Conservation (phyloP, 352 stramenopile genomes). For the Pythium dissimile region DNA sequence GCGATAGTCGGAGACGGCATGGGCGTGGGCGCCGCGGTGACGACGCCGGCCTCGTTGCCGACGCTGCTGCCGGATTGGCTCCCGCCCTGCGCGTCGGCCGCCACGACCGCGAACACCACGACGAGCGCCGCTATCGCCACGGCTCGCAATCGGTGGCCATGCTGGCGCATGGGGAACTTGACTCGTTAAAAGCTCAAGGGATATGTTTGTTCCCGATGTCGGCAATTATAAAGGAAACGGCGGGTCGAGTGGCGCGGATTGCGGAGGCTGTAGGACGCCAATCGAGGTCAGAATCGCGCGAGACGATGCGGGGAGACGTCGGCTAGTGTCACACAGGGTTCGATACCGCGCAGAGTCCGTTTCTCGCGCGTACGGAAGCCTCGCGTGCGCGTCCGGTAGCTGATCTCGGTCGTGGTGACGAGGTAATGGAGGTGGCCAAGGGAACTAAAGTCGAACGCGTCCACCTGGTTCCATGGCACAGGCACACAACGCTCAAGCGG, state of each 20-base stretch:
- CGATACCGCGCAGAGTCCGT: not conserved
- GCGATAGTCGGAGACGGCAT: not conserved
- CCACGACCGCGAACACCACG: not conserved
- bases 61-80: not conserved
- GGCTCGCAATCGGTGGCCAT: not conserved
- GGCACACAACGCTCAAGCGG: conserved; percentile 5
- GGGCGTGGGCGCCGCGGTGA: not conserved
- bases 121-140: not conserved
- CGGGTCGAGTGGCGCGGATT: not conserved
- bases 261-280: not conserved
- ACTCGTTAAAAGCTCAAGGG: too few species aligned
- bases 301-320: not conserved
- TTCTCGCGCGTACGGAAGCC: not conserved
- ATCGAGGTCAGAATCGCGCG: not conserved
- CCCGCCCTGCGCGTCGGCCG: not conserved
- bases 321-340: not conserved
- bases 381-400: not conserved
- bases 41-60: not conserved
- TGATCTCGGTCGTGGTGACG: not conserved
- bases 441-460: too few species aligned
- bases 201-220: too few species aligned
- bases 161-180: conserved; percentile 5
- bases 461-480: conserved; percentile 20
- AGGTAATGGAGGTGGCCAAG: not conserved
- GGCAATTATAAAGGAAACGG: not conserved